Percentiles rank a stretch among this genome's conserved stretches.
Conservation (phyloP, 2,329 filamentous ascomycete genomes). For the Cytospora paraplurivora region DNA sequence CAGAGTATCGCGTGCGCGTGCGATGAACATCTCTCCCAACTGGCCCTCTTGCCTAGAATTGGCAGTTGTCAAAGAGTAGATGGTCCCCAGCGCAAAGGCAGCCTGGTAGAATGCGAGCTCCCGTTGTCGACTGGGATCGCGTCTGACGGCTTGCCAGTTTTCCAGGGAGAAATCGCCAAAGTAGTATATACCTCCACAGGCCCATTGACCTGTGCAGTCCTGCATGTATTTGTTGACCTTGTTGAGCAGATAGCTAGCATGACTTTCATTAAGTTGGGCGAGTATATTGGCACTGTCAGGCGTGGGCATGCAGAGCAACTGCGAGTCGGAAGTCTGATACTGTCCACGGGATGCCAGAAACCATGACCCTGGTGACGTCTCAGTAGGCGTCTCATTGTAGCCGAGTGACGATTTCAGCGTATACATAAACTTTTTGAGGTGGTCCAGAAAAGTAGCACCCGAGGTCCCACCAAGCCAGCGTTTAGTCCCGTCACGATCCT, state of each 20-base stretch:
- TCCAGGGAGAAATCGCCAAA: conserved; percentile 38
- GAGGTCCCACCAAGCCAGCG: conserved; percentile 54
- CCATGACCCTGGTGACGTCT: conserved; percentile 32
- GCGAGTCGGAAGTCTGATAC: conserved; percentile 52
- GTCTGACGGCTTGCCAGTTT: conserved; percentile 23
- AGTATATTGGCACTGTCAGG: conserved; percentile 6
- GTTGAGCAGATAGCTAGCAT: conserved; percentile 43
- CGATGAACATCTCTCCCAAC: conserved; percentile 48
- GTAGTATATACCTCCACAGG: conserved; percentile 53
- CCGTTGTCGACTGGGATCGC: conserved; percentile 31
- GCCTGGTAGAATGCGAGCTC: conserved; percentile 49
- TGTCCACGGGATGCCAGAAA: conserved; percentile 47
- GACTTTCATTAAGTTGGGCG: conserved; percentile 25
- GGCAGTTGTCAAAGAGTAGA: conserved; percentile 37
- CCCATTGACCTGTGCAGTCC: conserved; percentile 44
- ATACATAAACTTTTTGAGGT: conserved; percentile 51
- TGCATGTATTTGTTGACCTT: conserved; percentile 49
- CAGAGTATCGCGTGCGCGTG: conserved; percentile 46
- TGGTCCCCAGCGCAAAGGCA: conserved; percentile 45
- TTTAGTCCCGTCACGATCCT: conserved; percentile 47
- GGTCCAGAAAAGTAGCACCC: conserved; percentile 52
- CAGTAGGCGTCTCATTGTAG: conserved; percentile 29
- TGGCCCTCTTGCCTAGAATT: conserved; percentile 37
- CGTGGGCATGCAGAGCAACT: conserved; percentile 40
- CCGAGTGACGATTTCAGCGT: conserved; percentile 39